Evolutionary conservation across 2,329 filamentous ascomycete species (phyloP), one percentile per base, ranked within the genome.

Genomic region (Hymenoscyphus albidus): DNA sequence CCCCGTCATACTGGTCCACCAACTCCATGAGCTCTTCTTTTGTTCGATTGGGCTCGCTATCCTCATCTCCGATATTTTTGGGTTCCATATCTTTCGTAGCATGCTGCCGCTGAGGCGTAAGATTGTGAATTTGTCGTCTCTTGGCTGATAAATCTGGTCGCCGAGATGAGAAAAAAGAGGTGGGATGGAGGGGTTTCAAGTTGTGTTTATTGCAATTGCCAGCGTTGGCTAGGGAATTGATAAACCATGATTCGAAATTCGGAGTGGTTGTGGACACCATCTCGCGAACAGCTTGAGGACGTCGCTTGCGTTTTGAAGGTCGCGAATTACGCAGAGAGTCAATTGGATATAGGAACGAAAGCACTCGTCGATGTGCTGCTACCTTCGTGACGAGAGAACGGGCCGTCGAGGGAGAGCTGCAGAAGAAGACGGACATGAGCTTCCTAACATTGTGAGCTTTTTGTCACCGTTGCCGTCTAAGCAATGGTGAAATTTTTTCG

Each of bases 341-440:
- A 54, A 61, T 31, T 56, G 74, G 72, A 64, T 73, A 75, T 61
- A 76, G 57, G 60, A 76, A 75, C 40, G 70, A 67, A 42, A 77
- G 71, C 27, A 70, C 61, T 22, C 71, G 73, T 68, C 74, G 74
- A 62, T 55, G 59, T 70, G 74, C 70, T 69, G 73, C 74, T 77
- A 79, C 75, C 76, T 78, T 79, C 68, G 80, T 78, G 76, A 78
- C 76, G 74, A 79, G 74, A 75, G 79, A 78, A 77, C 78, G 78
- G 76, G 77, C 74, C 70, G 70, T 74, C 70, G 73, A 80, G 80
- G 81, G 79, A 75, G 82, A 78, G 77, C 82, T 79, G 78, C 79
- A 79, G 78, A 80, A 80, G 79, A 83, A 76, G 78, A 82, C 78
- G 83, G 83, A 85, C 86, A 89, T 88, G 84, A 83, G 83, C 82